phyloP scores from a whole-genome alignment of 495 filamentous ascomycete genomes.

The Xylaria grammica region DNA sequence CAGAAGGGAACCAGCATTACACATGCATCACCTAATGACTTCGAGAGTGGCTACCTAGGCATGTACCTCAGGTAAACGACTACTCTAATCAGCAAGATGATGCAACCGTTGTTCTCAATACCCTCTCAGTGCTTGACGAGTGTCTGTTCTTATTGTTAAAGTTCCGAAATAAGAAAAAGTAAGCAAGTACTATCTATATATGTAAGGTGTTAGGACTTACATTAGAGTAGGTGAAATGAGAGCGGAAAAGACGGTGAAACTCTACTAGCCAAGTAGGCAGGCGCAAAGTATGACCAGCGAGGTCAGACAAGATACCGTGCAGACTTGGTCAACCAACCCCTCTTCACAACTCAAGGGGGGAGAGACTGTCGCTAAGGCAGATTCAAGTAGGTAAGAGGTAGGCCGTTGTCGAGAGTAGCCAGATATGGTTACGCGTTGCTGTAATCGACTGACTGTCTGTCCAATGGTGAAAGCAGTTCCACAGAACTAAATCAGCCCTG shows the following conservation, averaged over 20 bases:
- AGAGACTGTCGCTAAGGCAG: neutral
- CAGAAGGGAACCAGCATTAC: slow-evolving; percentile 23
- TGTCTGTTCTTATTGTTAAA: neutral
- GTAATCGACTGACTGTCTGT: neutral
- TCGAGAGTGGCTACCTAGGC: neutral
- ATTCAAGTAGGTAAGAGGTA: neutral
- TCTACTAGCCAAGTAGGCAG: slow-evolving; percentile 1
- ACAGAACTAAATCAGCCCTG: neutral
- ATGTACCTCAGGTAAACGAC: slow-evolving; percentile 4
- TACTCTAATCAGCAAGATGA: neutral
- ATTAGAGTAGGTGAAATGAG: neutral
- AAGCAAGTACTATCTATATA: neutral
- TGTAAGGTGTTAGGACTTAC: neutral
- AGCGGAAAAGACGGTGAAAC: neutral
- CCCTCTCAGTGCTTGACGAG: neutral
- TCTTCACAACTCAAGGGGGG: neutral
- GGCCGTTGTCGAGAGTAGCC: neutral
- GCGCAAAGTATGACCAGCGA: slow-evolving; percentile 1
- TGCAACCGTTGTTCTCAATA: neutral
- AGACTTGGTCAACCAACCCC: neutral
- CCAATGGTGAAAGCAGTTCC: neutral
- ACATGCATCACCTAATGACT: slow-evolving; percentile 13
- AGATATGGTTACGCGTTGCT: neutral
- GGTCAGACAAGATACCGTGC: slow-evolving; percentile 1
- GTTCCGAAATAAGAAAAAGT: neutral